Evolutionary conservation across 805 yeast species (phyloP).

Genomic region (Nakazawaea peltata): DNA sequence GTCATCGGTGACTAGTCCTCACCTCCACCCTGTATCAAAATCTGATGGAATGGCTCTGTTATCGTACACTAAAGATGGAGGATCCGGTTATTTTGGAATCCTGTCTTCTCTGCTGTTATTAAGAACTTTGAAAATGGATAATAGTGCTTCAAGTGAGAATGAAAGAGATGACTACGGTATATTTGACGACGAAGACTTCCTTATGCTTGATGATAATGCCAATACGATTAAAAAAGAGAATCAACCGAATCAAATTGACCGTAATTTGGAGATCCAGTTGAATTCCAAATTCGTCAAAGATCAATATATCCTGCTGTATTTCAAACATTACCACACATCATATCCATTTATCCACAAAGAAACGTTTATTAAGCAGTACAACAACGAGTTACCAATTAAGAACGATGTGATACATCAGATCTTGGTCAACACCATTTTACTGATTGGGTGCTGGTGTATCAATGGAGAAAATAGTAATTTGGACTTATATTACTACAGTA

Average conservation of each 20-base stretch:
- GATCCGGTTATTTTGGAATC: constrained; percentile 52
- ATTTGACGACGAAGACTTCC: constrained; percentile 11
- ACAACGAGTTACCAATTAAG: constrained; percentile 31
- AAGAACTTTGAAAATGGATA: constrained; percentile 32
- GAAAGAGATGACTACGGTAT: constrained; percentile 11
- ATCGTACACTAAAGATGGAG: constrained; percentile 37
- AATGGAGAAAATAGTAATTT: constrained; percentile 44
- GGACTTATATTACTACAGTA: constrained; percentile 48
- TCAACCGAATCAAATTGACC: constrained; percentile 2
- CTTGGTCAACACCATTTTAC: constrained; percentile 47
- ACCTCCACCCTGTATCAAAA: constrained; percentile 13
- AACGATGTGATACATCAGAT: constrained; percentile 43
- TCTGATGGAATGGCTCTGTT: constrained; percentile 64
- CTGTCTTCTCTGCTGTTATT: constrained; percentile 53
- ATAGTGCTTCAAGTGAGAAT: constrained; percentile 20
- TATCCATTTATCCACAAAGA: constrained; percentile 53
- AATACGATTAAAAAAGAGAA: constrained; percentile 1
- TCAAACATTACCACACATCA: constrained; percentile 50
- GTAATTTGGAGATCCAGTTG: constrained; percentile 13
- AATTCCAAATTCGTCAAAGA: constrained; percentile 17
- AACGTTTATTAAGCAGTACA: constrained; percentile 41
- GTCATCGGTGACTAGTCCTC: constrained; percentile 5
- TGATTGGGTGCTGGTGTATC: constrained; percentile 64
- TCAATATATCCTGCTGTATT: constrained; percentile 34
- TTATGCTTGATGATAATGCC: constrained; percentile 13